A percentile compares a stretch with the other conserved stretches of the same genome.
Evolutionary conservation across 805 yeast genomes (phyloP).

Genomic region (Starmerella asiatica): DNA sequence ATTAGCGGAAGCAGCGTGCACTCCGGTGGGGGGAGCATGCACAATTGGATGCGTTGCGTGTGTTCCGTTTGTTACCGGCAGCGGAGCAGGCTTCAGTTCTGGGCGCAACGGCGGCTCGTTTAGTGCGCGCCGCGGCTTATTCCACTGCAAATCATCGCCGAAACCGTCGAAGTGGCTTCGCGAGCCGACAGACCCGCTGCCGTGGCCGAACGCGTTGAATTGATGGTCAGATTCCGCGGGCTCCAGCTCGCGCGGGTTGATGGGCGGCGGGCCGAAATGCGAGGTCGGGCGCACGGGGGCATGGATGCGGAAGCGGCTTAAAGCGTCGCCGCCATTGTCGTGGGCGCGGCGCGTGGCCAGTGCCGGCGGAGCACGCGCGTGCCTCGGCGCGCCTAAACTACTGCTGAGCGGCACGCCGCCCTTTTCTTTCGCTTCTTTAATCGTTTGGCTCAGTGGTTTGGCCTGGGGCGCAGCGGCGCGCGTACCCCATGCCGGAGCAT

Average conservation of each 20-base stretch:
- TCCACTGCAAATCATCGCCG: background rate
- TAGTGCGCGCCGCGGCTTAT: background rate
- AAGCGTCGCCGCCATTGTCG: conserved; percentile 13
- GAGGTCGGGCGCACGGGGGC: background rate
- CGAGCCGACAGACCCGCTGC: background rate
- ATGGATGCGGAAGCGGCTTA: conserved; percentile 18
- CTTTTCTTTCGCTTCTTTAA: conserved; percentile 12
- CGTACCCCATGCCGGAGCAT: conserved; percentile 9
- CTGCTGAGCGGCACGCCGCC: conserved; percentile 6
- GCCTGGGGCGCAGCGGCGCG: conserved; percentile 2
- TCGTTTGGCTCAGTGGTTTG: conserved; percentile 10
- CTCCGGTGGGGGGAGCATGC: too few species aligned
- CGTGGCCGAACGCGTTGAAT: background rate
- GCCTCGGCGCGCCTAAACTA: background rate
- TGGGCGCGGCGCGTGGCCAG: background rate
- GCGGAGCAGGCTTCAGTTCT: background rate
- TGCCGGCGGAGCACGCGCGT: background rate
- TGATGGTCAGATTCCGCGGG: conserved; percentile 3
- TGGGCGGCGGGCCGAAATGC: conserved; percentile 12
- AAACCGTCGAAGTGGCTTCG: background rate
- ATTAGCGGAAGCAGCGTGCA: too few species aligned
- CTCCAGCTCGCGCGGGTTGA: conserved; percentile 7
- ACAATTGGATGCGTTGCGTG: too few species aligned
- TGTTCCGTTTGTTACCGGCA: too few species aligned
- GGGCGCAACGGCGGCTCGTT: conserved; percentile 1